Evolutionary conservation across 1,284 basidiomycete species (phyloP), one percentile per base, ranked within the genome.

Genomic region (Rhodotorula sp.): DNA sequence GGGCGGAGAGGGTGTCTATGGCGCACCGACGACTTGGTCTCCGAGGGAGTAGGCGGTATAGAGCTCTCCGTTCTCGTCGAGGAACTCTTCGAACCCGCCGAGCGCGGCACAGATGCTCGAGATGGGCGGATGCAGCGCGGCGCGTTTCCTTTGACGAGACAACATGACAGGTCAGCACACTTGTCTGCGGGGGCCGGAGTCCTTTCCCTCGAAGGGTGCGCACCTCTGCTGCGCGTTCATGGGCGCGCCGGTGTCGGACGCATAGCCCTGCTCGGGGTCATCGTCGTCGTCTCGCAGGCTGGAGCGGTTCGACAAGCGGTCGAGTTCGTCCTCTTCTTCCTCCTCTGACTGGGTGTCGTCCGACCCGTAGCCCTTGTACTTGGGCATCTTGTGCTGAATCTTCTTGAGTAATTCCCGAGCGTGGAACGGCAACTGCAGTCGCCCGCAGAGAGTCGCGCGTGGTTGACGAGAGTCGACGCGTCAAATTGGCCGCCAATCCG

Each of bases 51-150:
- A 79, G 10, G 71, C 77, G 12, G 66, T 68, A 54, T 73, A 64
- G 30, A 70, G 68, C 29, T 75, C 53, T 6, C 74, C 72, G 2
- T 76, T 62, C 54, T 69, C 71, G 29, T 72, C 70, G 29, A 66
- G 62, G 45, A 75, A 72, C 63, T 77, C 77, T 64, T 79, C 79
- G 62, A 71, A 73, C 3, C 77, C 77, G 18, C 77, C 77, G 22
- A 78, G 66, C 24, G 77, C 77, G 12, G 75, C 72, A 63, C 73
- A 75, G 48, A 76, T 62, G 33, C 70, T 72, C 37, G 73, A 67
- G 67, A 76, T 76, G 55, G 75, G 72, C 20, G 70, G 68, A 24
- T 72, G 66, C 6, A 76, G 60, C 12, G 69, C 70, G 12, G 66
- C 67, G 48, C 72, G 66, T 57, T 64, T 73, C 64, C 68, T 70